Evolutionary conservation across 148 eudicot genomes (phyloP).

Genomic region (Diospyros lotus): DNA sequence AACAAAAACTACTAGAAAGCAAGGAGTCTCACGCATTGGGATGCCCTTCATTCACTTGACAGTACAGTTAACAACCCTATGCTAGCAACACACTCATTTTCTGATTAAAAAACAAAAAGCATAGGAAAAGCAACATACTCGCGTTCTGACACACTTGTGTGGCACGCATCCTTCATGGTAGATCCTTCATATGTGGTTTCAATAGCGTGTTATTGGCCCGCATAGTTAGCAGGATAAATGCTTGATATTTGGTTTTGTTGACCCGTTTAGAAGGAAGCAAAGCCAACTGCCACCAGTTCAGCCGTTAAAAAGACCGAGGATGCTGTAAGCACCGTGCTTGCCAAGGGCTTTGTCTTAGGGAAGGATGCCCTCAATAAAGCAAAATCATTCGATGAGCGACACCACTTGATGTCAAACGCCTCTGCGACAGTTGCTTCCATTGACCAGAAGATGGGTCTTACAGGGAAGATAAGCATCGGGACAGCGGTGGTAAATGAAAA

Average conservation of each 20-base stretch:
- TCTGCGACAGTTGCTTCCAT: constrained; percentile 41
- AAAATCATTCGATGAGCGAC: constrained; percentile 42
- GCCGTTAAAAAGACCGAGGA: constrained; percentile 49
- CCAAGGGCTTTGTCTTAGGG: constrained; percentile 48
- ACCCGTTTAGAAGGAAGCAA: constrained; percentile 13
- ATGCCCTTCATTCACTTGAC: too few relatives aligned
- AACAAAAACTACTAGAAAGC: too few relatives aligned
- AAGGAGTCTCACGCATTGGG: too few relatives aligned
- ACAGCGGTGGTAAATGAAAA: constrained; percentile 37
- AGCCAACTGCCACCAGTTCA: constrained; percentile 18
- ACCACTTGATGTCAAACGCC: constrained; percentile 38
- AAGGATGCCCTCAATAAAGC: constrained; percentile 50
- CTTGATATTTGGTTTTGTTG: too few relatives aligned
- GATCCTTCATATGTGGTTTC: background rate
- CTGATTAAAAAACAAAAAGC: background rate
- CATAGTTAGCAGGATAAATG: too few relatives aligned
- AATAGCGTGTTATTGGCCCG: background rate
- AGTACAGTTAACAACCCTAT: too few relatives aligned
- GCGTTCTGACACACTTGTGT: background rate
- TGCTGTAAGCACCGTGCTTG: constrained; percentile 54
- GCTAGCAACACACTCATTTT: too few relatives aligned
- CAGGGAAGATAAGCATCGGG: constrained; percentile 34
- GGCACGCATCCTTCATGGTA: background rate
- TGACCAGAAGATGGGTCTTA: constrained; percentile 40
- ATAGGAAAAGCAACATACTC: background rate